Conservation (phyloP, 2,329 filamentous ascomycete species). For the Trichoderma semiorbis region DNA sequence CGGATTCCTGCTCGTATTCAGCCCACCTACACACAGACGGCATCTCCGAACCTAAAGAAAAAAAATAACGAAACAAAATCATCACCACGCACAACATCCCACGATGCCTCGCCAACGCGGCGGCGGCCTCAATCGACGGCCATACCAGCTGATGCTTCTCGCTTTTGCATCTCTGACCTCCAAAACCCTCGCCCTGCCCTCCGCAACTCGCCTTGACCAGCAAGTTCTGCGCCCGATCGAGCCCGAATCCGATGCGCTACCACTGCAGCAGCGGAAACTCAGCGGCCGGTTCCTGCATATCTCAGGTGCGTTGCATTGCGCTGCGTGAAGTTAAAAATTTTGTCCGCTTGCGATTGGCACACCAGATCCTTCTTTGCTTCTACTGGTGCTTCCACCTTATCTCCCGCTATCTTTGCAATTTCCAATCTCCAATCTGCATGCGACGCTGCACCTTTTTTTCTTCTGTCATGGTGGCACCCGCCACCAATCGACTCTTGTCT, state of each 20-base stretch:
- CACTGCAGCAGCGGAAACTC: conserved; percentile 42
- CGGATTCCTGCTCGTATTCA: background rate
- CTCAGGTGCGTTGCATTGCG: conserved; percentile 59
- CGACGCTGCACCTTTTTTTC: background rate
- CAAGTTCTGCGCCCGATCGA: conserved; percentile 7
- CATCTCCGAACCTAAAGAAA: background rate
- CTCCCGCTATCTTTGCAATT: background rate
- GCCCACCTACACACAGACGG: background rate
- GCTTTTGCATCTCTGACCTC: background rate
- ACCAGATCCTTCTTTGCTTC: background rate
- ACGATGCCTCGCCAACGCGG: conserved; percentile 11
- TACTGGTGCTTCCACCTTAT: background rate
- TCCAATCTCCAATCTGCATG: background rate
- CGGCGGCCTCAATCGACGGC: background rate
- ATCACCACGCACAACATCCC: background rate
- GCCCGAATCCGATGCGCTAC: background rate
- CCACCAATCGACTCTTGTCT: background rate
- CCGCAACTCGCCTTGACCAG: background rate
- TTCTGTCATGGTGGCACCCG: background rate
- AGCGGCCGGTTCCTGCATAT: conserved; percentile 82
- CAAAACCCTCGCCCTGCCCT: background rate
- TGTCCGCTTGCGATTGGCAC: background rate
- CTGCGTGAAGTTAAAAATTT: background rate
- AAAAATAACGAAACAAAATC: background rate
- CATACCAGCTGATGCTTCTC: conserved; percentile 3